Evolutionary conservation across 2,329 filamentous ascomycete genomes (phyloP).

Genomic region (Claviceps monticola): DNA sequence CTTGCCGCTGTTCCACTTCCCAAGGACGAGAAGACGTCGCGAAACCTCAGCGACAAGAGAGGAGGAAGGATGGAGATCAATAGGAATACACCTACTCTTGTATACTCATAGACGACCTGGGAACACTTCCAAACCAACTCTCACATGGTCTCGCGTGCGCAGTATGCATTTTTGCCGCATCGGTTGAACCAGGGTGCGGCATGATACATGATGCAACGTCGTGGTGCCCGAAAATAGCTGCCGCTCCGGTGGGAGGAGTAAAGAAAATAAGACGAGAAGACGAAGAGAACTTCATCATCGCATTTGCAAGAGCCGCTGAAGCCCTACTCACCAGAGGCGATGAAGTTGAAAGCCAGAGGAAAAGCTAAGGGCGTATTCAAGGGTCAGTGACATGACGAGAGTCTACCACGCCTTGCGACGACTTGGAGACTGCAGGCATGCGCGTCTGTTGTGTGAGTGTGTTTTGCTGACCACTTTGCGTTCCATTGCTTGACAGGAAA

Average conservation of each 20-base stretch:
- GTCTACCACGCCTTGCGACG: no score
- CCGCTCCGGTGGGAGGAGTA: neutral
- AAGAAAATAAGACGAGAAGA: neutral
- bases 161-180: neutral
- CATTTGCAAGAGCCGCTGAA: conserved; percentile 2
- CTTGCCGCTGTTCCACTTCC: neutral
- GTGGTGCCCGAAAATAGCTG: neutral
- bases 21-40: neutral
- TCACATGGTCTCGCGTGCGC: neutral
- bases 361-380: conserved; percentile 37
- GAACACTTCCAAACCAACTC: neutral
- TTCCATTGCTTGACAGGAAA: conserved; percentile 64
- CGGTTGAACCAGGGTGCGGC: neutral
- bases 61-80: conserved; percentile 22
- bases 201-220: no score
- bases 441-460: neutral
- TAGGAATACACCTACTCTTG: conserved; percentile 26
- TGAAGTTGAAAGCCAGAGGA: conserved; percentile 76
- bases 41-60: conserved; percentile 5
- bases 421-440: neutral
- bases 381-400: conserved; percentile 1
- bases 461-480: conserved; percentile 59
- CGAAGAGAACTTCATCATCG: neutral
- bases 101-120: conserved; percentile 10
- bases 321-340: conserved; percentile 73